Base-by-base conservation (phyloP, 129 eudicot species). In the Lactuca sativa region DNA sequence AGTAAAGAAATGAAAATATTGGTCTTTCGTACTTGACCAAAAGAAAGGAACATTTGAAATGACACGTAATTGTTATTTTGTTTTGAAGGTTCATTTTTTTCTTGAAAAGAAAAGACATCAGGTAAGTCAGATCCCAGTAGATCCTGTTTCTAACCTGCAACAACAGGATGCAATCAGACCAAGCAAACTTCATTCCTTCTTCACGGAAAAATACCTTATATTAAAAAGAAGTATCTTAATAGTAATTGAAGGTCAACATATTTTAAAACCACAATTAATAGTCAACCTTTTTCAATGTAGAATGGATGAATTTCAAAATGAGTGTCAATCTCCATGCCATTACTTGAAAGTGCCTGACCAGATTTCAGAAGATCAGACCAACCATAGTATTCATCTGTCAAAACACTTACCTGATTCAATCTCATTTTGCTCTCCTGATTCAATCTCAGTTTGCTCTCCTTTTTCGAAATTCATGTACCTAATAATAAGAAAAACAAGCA, bases 131-230 rank as follows among this genome's bases (percentile, higher is more conserved):
- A 10, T 44, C 11, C n/a, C n/a, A 52, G 44, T 4, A 69, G 32
- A 48, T 36, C 40, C 14, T 12, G 69, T 51, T 43, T 55, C 12
- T 43, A 49, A 92, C 98, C 98, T 92, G 98, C 52, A 95, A 80
- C 16, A 95, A n/a, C n/a, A n/a, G 83, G 76, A 95, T 90, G 37
- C 99, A 97, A 83, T 95, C 99, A 62, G 93, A 87, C 99, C 99
- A 95, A 34, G 99, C 97, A 87, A 95, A 95, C 78, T 87, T 95
- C 83, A 95, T 83, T 51, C 97, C 96, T 67, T 90, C 97, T 69
- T 95, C 92, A 51, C 18, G 62, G 0, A 54, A 44, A 74, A 73
- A 16, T 6, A 34, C 4, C 25, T 61, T 11, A 10, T 56, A 17
- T 69, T 52, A 76, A 30, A 55, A 18, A n/a, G n/a, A 52, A 40